phyloP scores from a whole-genome alignment of 1,284 basidiomycete species.

The Amanita bisporigera region DNA sequence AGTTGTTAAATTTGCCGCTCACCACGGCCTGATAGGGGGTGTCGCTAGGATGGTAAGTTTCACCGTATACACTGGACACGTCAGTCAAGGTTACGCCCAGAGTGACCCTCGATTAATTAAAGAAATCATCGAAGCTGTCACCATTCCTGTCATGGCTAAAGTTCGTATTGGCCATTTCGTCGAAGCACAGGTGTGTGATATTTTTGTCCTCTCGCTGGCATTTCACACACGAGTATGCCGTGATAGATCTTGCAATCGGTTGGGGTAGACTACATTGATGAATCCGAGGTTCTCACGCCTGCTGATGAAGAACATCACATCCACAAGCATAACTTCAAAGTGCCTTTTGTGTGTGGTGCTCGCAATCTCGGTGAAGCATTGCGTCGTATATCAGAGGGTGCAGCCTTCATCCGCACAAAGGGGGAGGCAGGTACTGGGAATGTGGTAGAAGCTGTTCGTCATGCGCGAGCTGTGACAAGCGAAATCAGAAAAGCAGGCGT shows the following conservation, averaged over 20 bases:
- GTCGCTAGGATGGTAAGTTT: conserved; percentile 88
- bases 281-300: conserved; percentile 95
- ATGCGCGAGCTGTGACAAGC: conserved; percentile 82
- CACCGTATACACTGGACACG: background rate
- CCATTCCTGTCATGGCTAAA: conserved; percentile 94
- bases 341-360: conserved; percentile 86
- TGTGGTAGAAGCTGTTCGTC: conserved; percentile 96
- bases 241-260: conserved; percentile 88
- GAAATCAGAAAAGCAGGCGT: conserved; percentile 88
- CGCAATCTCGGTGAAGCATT: conserved; percentile 91
- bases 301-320: conserved; percentile 91
- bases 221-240: background rate
- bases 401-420: conserved; percentile 97
- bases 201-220: conserved; percentile 1
- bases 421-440: conserved; percentile 99
- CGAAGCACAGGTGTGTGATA: conserved; percentile 77
- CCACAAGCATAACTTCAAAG: conserved; percentile 92
- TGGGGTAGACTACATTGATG: conserved; percentile 98
- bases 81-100: conserved; percentile 48
- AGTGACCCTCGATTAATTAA: conserved; percentile 98
- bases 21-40: conserved; percentile 55
- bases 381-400: conserved; percentile 96
- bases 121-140: conserved; percentile 90
- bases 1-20: too few species aligned
- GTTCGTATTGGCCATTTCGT: conserved; percentile 97